Base-by-base conservation (phyloP, 2,329 filamentous ascomycete genomes). In the Karstenula rhodostoma region DNA sequence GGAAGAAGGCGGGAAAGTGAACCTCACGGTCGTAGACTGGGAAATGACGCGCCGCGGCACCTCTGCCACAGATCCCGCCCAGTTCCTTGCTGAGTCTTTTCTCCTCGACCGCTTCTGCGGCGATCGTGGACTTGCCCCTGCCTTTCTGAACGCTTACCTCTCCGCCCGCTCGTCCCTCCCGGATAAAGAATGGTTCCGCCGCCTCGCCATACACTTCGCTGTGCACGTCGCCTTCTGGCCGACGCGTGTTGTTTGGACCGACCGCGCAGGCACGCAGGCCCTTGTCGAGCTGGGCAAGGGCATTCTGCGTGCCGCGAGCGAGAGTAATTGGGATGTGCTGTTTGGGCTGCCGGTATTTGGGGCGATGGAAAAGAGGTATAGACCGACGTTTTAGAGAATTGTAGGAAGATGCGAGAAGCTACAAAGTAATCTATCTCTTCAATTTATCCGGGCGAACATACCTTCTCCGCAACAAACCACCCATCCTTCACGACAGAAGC, bases 21-120 rank as follows among this genome's bases (percentile, higher is more conserved):
- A 63, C 4, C 49, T 78, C 5, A 78, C 72, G 1, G 50, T 80
- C 10, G 71, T 75, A 9, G 76, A 80, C 44, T 80, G 76, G 76
- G 76, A 79, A 51, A 73, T 76, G 53, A 65, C 65, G 1, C 66
- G 77, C 2, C 63, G 73, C 2, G 78, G 77, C 4, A 70, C 54
- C 3, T 70, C 70, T 15, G 77, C 76, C 8, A 78, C 76, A 8
- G 77, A 79, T 57, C 71, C 77, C 0, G 77, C 67, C 2, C 77
- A 78, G 42, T 79, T 79, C 53, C 70, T 73, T 17, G 77, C 76
- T 0, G 77, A 78, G 55, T 68, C 77, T 4, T 78, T 71, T 40
- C 64, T 79, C 5, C 67, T 79, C 0, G 77, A 79, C 65, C 65
- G 66, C 1, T 77, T 75, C 57, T 58, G 67, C n/a, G 76, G 75